phyloP scores from a whole-genome alignment of 108 stramenopile genomes.

The Nitzschia palea region DNA sequence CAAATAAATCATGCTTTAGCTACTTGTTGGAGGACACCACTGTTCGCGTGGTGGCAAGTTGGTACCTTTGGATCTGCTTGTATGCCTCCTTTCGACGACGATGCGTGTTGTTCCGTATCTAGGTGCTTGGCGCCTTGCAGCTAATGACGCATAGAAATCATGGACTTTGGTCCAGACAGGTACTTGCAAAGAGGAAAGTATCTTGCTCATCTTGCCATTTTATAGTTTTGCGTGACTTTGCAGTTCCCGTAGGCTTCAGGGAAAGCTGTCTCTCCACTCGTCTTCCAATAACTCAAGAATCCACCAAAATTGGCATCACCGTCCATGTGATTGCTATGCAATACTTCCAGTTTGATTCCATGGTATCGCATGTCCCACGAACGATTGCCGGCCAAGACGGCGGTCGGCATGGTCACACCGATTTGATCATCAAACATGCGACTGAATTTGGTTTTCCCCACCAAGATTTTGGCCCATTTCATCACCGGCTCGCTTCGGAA shows the following conservation, averaged over 20 bases:
- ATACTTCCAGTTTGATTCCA: constrained; percentile 25
- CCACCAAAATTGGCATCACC: constrained; percentile 12
- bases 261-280: constrained; percentile 14
- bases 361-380: constrained; percentile 25
- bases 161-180: too few relatives aligned
- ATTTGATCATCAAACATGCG: constrained; percentile 51
- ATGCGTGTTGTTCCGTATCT: too few relatives aligned
- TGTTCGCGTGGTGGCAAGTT: too few relatives aligned
- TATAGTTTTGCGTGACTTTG: constrained; percentile 5
- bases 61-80: too few relatives aligned
- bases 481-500: constrained; percentile 31
- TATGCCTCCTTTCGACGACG: too few relatives aligned
- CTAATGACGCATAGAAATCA: too few relatives aligned
- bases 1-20: too few relatives aligned
- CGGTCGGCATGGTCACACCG: constrained; percentile 44
- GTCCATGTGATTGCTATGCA: constrained; percentile 38
- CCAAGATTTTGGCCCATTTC: constrained; percentile 25
- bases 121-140: too few relatives aligned
- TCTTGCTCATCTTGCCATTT: too few relatives aligned
- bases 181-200: too few relatives aligned
- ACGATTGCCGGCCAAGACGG: constrained; percentile 26
- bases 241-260: constrained; percentile 28
- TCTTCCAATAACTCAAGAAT: constrained; percentile 18
- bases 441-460: constrained; percentile 30
- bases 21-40: too few relatives aligned